Base-by-base conservation (phyloP, 257 asterid genomes). In the Rubia yunnanensis region DNA sequence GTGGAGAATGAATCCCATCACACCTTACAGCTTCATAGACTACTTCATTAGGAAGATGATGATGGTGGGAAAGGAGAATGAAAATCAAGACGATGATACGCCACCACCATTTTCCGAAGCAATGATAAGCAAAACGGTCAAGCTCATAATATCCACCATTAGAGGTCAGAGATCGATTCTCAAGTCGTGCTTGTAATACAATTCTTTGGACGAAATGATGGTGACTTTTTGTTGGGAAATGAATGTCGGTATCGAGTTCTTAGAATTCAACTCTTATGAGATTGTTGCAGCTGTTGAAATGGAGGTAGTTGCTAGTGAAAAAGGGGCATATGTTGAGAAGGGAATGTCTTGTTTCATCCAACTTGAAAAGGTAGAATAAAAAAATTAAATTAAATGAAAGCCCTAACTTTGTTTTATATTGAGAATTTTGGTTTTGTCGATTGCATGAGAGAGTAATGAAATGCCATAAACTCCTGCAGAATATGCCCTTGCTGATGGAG, bases 191-290 rank as follows among this genome's bases (percentile, higher is more conserved):
- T 74, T 20, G n/a, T 54, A 24, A 22, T 32, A 26, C 28, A 39
- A 76, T 70, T 82, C 71, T 73, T 65, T 71, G 61, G 79, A 77
- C 54, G 60, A 61, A 36, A 26, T 50, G 10, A 57, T 39, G 52
- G n/a, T 46, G 52, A 46, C 72, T 44, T 55, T 61, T 79, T 82
- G 78, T 63, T 67, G 81, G 31, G 86, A n/a, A 84, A 56, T 80
- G 78, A 77, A 81, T 82, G 91, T 83, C 87, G 94, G 85, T 73
- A 81, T 85, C 75, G 94, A 85, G 70, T 87, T 85, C 87, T 81
- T 89, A 91, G 92, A 87, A 69, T 89, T 87, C 87, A 85, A 73
- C 82, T 82, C 94, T 20, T 85, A 89, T 72, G 95, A 89, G 73
- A 71, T 85, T 73, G 95, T 86, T 53, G 91, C 94, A 77, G 94